Evolutionary conservation across 1,284 basidiomycete genomes (phyloP).

Genomic region (Pholiota adiposa): DNA sequence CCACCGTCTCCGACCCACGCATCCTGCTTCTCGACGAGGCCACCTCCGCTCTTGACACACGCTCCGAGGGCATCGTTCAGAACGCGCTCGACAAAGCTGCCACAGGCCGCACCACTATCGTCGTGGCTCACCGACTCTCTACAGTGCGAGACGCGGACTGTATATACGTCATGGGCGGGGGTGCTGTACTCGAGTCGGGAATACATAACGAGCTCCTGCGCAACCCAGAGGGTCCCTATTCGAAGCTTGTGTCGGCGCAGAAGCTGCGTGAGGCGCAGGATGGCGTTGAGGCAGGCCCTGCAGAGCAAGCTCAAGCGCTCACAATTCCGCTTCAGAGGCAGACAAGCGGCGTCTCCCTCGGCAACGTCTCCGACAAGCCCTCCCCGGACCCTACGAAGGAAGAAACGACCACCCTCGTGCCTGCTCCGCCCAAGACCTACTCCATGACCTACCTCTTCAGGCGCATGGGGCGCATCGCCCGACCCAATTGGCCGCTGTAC

Average conservation of each 20-base stretch:
- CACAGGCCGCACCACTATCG: conserved; percentile 78
- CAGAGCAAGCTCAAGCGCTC: conserved; percentile 37
- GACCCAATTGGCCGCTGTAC: conserved; percentile 50
- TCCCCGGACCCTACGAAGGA: conserved; percentile 53
- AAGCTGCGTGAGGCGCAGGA: conserved; percentile 75
- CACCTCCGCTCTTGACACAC: conserved; percentile 89
- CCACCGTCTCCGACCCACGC: conserved; percentile 90
- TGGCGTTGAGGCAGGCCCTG: conserved; percentile 28
- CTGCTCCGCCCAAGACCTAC: conserved; percentile 25
- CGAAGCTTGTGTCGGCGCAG: conserved; percentile 82
- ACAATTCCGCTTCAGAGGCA: neutral
- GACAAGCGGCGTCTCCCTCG: neutral
- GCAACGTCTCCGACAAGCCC: conserved; percentile 45
- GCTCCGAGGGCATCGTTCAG: conserved; percentile 92
- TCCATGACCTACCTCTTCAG: conserved; percentile 68
- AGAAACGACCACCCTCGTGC: conserved; percentile 18
- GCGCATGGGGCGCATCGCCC: conserved; percentile 73
- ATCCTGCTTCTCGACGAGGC: conserved; percentile 88
- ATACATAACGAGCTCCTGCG: conserved; percentile 80
- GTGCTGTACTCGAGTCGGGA: conserved; percentile 83
- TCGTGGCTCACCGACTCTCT: conserved; percentile 77
- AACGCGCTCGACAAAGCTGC: conserved; percentile 94
- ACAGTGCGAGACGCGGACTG: conserved; percentile 83
- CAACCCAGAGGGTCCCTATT: conserved; percentile 69
- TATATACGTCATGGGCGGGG: conserved; percentile 90